Evolutionary conservation across 192 early-diverging fungal genomes (phyloP).

Genomic region (Coemansia brasiliensis): DNA sequence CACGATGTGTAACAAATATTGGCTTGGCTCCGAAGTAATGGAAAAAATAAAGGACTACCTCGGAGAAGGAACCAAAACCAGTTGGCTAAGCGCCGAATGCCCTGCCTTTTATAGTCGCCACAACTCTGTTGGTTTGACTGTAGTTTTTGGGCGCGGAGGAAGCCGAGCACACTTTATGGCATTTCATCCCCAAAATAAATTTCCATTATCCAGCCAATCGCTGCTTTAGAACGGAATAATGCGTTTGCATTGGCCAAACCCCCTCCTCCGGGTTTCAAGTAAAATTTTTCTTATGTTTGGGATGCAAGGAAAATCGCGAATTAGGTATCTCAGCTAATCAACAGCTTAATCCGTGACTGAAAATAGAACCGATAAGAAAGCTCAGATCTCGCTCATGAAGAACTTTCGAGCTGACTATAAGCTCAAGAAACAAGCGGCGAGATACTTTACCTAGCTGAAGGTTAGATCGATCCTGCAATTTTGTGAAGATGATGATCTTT

Average conservation of each 20-base stretch:
- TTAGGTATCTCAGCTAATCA: no score
- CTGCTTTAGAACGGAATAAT: constrained; percentile 1
- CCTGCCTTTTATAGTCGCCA: constrained; percentile 33
- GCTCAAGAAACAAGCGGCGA: no score
- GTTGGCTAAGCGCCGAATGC: constrained; percentile 8
- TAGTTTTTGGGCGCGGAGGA: no score
- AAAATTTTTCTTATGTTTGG: neutral
- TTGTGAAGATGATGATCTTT: no score
- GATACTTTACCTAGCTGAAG: no score
- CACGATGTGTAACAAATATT: constrained; percentile 26
- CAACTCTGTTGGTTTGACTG: no score
- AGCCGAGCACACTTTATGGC: neutral
- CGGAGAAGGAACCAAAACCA: constrained; percentile 56
- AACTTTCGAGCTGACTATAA: no score
- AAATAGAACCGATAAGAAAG: no score
- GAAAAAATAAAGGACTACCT: constrained; percentile 50
- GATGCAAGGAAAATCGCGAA: no score
- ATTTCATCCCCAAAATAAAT: constrained; percentile 8
- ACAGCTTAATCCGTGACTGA: no score
- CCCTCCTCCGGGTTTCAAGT: constrained; percentile 9
- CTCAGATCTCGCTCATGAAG: no score
- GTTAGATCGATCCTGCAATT: no score
- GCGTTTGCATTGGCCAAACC: neutral
- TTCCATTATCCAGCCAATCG: constrained; percentile 3
- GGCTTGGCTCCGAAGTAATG: constrained; percentile 48